Percentiles rank a stretch among this genome's conserved stretches.
Evolutionary conservation across 148 eudicot species (phyloP).

Genomic region (Amaranthus palmeri): DNA sequence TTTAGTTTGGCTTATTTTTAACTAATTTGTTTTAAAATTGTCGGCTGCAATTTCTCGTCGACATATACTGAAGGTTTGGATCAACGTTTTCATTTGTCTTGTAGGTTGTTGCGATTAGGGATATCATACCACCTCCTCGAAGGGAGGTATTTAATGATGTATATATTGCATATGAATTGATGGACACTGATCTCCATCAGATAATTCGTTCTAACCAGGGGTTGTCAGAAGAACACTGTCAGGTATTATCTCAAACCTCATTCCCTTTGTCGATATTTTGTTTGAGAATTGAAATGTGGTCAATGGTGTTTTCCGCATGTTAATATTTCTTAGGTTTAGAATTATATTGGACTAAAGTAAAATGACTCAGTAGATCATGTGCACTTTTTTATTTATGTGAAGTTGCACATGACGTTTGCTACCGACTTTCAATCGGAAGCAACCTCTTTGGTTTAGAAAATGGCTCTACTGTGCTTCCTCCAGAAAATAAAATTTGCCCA

Average conservation of each 20-base stretch:
- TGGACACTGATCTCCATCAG: conserved; percentile 98
- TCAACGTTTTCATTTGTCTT: conserved; percentile 16
- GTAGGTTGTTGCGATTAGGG: conserved; percentile 93
- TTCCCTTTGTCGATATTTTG: neutral
- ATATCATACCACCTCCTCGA: conserved; percentile 86
- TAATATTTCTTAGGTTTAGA: neutral
- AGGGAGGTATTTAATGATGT: conserved; percentile 84
- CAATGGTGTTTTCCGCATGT: neutral
- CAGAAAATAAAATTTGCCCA: neutral
- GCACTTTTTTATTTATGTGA: too few relatives aligned
- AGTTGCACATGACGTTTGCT: too few relatives aligned
- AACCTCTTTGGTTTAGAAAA: neutral
- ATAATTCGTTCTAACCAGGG: conserved; percentile 89
- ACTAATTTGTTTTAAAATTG: too few relatives aligned
- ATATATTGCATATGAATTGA: conserved; percentile 89
- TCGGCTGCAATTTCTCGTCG: too few relatives aligned
- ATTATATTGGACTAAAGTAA: too few relatives aligned
- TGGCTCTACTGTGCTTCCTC: neutral
- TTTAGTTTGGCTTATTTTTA: too few relatives aligned
- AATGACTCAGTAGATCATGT: too few relatives aligned
- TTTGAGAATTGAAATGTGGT: neutral
- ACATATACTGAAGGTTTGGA: too few relatives aligned
- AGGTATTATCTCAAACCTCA: conserved; percentile 38
- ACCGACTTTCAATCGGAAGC: too few relatives aligned
- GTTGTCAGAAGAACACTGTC: conserved; percentile 91